A percentile compares a stretch with the other conserved stretches of the same genome.
Evolutionary conservation across 345 rosid species (phyloP).

Genomic region (Hibiscus trionum): DNA sequence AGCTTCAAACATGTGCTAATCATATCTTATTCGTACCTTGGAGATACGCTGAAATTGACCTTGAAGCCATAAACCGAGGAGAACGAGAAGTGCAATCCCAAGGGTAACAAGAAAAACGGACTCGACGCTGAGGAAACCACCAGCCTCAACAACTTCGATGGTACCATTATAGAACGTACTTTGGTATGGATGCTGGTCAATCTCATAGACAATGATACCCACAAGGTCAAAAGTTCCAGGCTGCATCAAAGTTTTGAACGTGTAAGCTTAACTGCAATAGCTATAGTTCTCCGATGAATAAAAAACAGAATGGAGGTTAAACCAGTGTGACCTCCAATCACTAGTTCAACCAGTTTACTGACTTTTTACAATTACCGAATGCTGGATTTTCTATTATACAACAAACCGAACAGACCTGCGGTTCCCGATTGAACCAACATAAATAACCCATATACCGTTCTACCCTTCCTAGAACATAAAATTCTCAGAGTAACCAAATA

Average conservation of each 20-base stretch:
- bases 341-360: neutral
- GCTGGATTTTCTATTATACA: neutral
- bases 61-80: constrained; percentile 60
- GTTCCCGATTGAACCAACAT: neutral
- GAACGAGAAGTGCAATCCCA: constrained; percentile 50
- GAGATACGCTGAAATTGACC: constrained; percentile 63
- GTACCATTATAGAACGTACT: constrained; percentile 79
- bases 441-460: neutral
- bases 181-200: constrained; percentile 72
- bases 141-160: constrained; percentile 77
- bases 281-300: neutral
- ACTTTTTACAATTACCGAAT: neutral
- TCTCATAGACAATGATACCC: constrained; percentile 66
- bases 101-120: constrained; percentile 80
- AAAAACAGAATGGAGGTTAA: neutral
- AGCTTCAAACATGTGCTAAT: neutral
- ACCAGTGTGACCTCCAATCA: neutral
- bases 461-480: neutral
- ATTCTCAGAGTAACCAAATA: constrained; percentile 12
- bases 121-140: constrained; percentile 70
- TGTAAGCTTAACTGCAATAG: neutral
- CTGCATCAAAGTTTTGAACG: constrained; percentile 27
- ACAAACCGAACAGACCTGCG: neutral
- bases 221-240: constrained; percentile 87
- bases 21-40: constrained; percentile 41